phyloP scores from a whole-genome alignment of 2,329 filamentous ascomycete species.

The Nemania abortiva region DNA sequence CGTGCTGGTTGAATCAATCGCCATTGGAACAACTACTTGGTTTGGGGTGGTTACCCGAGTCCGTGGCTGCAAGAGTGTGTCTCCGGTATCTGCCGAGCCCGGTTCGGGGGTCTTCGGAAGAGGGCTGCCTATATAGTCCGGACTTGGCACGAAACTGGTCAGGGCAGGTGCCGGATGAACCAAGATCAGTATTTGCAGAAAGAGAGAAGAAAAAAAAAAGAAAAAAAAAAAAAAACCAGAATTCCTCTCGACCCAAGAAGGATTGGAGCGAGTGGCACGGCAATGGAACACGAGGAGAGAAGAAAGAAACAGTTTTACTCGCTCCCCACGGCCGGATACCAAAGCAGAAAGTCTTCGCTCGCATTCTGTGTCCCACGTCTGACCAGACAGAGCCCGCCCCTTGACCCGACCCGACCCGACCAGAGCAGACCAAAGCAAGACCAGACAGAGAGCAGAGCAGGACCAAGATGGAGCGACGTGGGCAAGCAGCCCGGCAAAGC shows the following conservation, averaged over 20 bases:
- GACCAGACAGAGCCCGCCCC: neutral
- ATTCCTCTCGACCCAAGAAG: conserved; percentile 3
- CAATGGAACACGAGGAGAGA: neutral
- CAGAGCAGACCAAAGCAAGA: neutral
- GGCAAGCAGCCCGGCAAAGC: neutral
- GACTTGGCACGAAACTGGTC: conserved; percentile 23
- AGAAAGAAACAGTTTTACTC: neutral
- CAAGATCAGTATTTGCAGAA: neutral
- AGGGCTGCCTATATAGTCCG: conserved; percentile 14
- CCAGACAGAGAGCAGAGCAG: conserved; percentile 2
- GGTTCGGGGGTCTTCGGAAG: conserved; percentile 38
- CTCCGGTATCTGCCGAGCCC: conserved; percentile 36
- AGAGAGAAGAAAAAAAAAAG: no score
- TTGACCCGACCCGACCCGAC: neutral
- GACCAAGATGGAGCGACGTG: conserved; percentile 5
- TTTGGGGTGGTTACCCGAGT: conserved; percentile 21
- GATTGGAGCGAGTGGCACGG: neutral
- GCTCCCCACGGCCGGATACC: conserved; percentile 20
- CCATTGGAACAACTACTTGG: conserved; percentile 20
- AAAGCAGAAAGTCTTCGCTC: conserved; percentile 20
- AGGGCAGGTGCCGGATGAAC: neutral
- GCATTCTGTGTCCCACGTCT: conserved; percentile 22
- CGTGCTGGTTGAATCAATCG: conserved; percentile 25
- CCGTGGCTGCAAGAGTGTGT: conserved; percentile 23
- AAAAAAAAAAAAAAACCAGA: neutral